phyloP scores from a whole-genome alignment of 176 grass and related monocot genomes.

The Saccharum officinarum region DNA sequence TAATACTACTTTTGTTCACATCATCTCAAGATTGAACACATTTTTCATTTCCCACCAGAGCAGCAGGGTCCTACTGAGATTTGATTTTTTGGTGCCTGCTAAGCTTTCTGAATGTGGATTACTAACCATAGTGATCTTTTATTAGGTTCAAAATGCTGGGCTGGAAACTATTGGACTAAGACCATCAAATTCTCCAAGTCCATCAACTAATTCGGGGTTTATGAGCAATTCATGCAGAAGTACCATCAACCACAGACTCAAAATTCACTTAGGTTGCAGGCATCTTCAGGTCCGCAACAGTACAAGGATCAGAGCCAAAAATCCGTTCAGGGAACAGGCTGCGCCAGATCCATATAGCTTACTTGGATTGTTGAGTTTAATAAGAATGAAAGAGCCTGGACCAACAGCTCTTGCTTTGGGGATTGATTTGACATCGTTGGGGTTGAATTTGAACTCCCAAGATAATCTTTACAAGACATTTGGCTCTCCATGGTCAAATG shows the following conservation, averaged over 20 bases:
- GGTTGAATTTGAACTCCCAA: conserved; percentile 84
- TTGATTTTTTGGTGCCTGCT: conserved; percentile 2
- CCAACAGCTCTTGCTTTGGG: conserved; percentile 86
- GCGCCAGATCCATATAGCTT: conserved; percentile 66
- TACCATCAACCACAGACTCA: conserved; percentile 79
- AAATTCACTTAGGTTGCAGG: conserved; percentile 64
- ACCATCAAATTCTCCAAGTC: conserved; percentile 57
- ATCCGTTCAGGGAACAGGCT: conserved; percentile 56
- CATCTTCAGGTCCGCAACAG: conserved; percentile 58
- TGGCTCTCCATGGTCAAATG: conserved; percentile 89
- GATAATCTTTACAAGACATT: conserved; percentile 93
- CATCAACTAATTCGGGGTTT: conserved; percentile 46
- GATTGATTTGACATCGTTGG: conserved; percentile 86
- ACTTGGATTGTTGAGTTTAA: conserved; percentile 70
- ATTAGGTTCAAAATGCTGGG: conserved; percentile 70
- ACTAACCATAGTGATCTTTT: conserved; percentile 37
- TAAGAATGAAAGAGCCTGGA: conserved; percentile 73
- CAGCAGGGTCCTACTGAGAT: not conserved
- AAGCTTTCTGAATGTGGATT: conserved; percentile 28
- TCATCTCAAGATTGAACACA: conserved; percentile 41
- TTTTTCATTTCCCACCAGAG: not conserved
- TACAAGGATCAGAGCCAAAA: conserved; percentile 78
- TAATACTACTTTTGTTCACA: conserved; percentile 43
- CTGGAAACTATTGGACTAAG: conserved; percentile 70
- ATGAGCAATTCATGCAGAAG: conserved; percentile 91